These are phyloP conservation scores for Fraxinus americana DNA, from an alignment of 257 asterid species.

Conservation along the genomic window DNA sequence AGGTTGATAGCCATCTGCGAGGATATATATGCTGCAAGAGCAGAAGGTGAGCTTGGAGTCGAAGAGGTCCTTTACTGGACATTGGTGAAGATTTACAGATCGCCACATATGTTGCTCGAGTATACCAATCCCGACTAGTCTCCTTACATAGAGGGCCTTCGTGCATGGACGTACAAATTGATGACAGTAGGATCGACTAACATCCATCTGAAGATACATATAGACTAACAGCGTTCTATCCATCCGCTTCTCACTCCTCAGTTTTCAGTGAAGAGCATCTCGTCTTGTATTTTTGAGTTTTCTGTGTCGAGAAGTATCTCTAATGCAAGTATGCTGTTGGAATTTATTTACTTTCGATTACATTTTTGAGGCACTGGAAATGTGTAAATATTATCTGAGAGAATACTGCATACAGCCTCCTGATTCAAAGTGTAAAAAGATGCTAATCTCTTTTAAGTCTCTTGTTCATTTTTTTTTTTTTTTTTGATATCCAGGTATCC, in stretches of 20 bases:
- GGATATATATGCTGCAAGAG: conserved; percentile 97
- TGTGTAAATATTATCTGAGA: not conserved
- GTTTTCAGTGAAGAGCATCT: conserved; percentile 10
- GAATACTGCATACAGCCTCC: not conserved
- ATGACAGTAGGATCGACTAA: conserved; percentile 13
- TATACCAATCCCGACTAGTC: conserved; percentile 79
- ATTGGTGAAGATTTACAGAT: conserved; percentile 85
- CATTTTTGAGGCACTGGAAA: conserved; percentile 6
- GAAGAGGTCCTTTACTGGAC: conserved; percentile 99
- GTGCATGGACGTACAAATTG: not conserved
- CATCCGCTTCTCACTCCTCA: not conserved
- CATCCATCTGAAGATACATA: not conserved
- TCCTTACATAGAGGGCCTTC: not conserved
- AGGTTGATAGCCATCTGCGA: conserved; percentile 97
- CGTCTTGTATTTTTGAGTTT: conserved; percentile 4
- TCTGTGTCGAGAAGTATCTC: conserved; percentile 5
- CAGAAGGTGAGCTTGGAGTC: conserved; percentile 96
- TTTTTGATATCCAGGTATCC: no score
- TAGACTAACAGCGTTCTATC: not conserved
- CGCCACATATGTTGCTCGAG: conserved; percentile 96
- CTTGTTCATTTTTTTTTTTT: conserved; percentile 18
- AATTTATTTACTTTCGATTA: not conserved
- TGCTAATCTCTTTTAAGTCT: not conserved
- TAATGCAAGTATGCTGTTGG: not conserved
- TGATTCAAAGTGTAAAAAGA: not conserved